These are phyloP conservation scores for Cystobasidium pallidum DNA, from an alignment of 1,284 basidiomycete species.

Conservation along the genomic window DNA sequence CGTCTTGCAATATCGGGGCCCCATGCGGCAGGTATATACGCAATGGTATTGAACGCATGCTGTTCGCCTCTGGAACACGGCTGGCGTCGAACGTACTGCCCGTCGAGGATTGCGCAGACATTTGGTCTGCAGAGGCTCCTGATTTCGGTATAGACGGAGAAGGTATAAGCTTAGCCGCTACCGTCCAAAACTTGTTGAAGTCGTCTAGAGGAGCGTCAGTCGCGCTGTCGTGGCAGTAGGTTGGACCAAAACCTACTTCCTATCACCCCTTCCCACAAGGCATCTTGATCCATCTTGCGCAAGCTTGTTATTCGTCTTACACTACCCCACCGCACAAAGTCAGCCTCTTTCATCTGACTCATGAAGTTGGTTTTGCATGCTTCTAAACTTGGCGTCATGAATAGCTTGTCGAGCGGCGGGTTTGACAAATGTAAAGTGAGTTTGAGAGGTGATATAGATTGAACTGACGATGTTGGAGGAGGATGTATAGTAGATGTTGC, in stretches of 20 bases:
- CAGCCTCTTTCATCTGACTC: conserved; percentile 91
- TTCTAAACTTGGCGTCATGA: conserved; percentile 75
- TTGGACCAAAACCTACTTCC: conserved; percentile 34
- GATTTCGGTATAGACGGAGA: conserved; percentile 59
- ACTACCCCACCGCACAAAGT: conserved; percentile 92
- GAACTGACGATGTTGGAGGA: not conserved
- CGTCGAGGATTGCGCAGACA: conserved; percentile 54
- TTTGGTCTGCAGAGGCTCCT: conserved; percentile 62
- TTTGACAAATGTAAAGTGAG: conserved; percentile 81
- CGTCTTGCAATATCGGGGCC: conserved; percentile 85
- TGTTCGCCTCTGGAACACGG: conserved; percentile 74
- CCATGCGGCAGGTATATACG: conserved; percentile 83
- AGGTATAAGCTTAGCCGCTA: conserved; percentile 77
- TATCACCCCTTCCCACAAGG: conserved; percentile 87
- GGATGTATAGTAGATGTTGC: not conserved
- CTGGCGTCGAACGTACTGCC: conserved; percentile 63
- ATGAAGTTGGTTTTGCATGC: conserved; percentile 87
- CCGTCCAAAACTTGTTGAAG: conserved; percentile 90
- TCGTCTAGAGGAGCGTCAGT: conserved; percentile 66
- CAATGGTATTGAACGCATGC: conserved; percentile 81
- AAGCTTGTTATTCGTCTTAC: conserved; percentile 87
- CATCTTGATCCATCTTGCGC: conserved; percentile 85
- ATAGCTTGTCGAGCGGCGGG: conserved; percentile 78
- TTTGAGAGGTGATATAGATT: conserved; percentile 57
- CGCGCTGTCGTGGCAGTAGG: no score